phyloP scores from a whole-genome alignment of 192 early-diverging fungal species.

The Polychytrium aggregatum region DNA sequence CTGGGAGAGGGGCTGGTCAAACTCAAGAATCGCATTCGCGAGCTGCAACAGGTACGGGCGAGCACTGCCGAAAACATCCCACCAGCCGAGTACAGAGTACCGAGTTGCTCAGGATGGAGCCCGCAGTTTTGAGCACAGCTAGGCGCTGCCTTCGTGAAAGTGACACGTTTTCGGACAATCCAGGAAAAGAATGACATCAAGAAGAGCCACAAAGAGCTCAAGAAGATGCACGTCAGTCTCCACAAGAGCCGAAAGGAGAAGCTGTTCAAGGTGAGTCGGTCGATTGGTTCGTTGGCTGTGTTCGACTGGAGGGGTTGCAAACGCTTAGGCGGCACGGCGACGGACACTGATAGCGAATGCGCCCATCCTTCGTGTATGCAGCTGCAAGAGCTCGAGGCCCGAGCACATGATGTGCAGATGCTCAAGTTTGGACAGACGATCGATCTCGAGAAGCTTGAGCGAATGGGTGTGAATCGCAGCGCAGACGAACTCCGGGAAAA shows the following conservation, averaged over 20 bases:
- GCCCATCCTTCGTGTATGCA: slow-evolving; percentile 1
- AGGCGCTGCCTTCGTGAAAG: not conserved
- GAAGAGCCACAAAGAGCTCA: slow-evolving; percentile 48
- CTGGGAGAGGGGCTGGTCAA: slow-evolving; percentile 34
- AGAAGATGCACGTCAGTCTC: slow-evolving; percentile 43
- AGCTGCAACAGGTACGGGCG: slow-evolving; percentile 37
- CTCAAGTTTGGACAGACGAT: slow-evolving; percentile 54
- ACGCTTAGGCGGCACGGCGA: not conserved
- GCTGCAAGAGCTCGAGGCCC: slow-evolving; percentile 37
- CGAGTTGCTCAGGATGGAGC: no score
- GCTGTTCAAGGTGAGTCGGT: slow-evolving; percentile 24
- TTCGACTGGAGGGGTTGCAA: slow-evolving; percentile 4
- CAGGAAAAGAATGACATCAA: slow-evolving; percentile 52
- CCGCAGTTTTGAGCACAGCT: no score
- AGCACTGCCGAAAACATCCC: no score
- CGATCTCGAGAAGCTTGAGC: slow-evolving; percentile 50
- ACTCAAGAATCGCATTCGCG: slow-evolving; percentile 38
- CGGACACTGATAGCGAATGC: not conserved
- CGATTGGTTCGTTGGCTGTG: slow-evolving; percentile 1
- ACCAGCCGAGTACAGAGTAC: no score
- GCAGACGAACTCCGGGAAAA: slow-evolving; percentile 53
- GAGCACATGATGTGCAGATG: slow-evolving; percentile 49
- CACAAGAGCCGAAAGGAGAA: slow-evolving; percentile 48
- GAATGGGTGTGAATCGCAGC: slow-evolving; percentile 46
- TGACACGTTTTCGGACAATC: not conserved